Percentiles rank a stretch among this genome's conserved stretches.
phyloP scores from a whole-genome alignment of 768 basidiomycete genomes.

The Agrocybe pediades region DNA sequence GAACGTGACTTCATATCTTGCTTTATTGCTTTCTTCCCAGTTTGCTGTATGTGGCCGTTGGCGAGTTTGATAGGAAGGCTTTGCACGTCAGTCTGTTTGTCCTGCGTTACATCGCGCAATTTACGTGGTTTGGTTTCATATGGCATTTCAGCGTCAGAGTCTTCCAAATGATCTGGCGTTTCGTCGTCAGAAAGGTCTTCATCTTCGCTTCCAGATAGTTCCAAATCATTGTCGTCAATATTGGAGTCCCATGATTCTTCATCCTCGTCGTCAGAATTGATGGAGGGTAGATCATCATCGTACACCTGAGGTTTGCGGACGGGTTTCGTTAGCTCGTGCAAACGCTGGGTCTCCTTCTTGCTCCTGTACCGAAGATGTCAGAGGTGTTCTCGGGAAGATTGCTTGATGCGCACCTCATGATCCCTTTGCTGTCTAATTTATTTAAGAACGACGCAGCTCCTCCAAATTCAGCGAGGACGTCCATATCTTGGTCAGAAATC shows the following conservation, averaged over 20 bases:
- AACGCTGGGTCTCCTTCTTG: slow-evolving; percentile 76
- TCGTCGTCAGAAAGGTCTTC: slow-evolving; percentile 4
- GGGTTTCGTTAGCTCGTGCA: slow-evolving; percentile 70
- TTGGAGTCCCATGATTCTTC: slow-evolving; percentile 47
- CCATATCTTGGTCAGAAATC: slow-evolving; percentile 71
- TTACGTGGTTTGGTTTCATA: slow-evolving; percentile 70
- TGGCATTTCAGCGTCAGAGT: slow-evolving; percentile 73
- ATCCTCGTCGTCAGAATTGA: slow-evolving; percentile 63
- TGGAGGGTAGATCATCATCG: slow-evolving; percentile 63
- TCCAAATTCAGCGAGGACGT: slow-evolving; percentile 67
- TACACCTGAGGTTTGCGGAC: slow-evolving; percentile 36
- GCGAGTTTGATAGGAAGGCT: slow-evolving; percentile 87
- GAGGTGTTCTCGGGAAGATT: background rate
- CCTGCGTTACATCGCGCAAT: slow-evolving; percentile 43
- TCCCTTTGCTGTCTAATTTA: slow-evolving; percentile 74
- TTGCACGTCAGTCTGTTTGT: slow-evolving; percentile 52
- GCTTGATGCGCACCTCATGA: slow-evolving; percentile 61
- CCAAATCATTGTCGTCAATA: slow-evolving; percentile 30
- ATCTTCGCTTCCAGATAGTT: slow-evolving; percentile 24
- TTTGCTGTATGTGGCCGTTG: slow-evolving; percentile 73
- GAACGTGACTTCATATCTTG: slow-evolving; percentile 16
- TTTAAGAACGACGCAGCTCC: slow-evolving; percentile 66
- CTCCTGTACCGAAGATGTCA: slow-evolving; percentile 51
- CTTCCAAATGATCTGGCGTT: slow-evolving; percentile 22
- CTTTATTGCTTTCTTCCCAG: slow-evolving; percentile 37